These are phyloP conservation scores for Zygoascus sp. DNA, from an alignment of 1,139 yeast genomes.

Conservation along the genomic window DNA sequence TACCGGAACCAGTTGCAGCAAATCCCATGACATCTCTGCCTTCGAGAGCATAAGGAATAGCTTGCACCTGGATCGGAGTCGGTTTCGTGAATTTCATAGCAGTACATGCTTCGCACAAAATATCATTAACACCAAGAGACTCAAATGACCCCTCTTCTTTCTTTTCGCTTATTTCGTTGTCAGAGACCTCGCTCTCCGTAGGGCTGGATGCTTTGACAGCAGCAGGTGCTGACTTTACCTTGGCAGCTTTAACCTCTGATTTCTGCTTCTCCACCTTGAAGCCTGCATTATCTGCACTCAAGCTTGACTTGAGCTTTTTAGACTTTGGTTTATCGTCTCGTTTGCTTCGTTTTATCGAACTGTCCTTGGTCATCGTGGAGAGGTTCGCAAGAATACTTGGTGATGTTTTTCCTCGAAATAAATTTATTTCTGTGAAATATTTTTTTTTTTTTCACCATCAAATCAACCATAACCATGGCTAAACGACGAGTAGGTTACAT, in stretches of 20 bases:
- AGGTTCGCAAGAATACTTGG: background rate
- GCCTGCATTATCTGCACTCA: too few species aligned
- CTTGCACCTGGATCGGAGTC: conserved; percentile 87
- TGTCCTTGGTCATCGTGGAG: conserved; percentile 5
- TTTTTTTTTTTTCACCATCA: conserved; percentile 6
- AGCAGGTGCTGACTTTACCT: too few species aligned
- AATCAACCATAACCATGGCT: conserved; percentile 41
- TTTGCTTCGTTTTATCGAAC: background rate
- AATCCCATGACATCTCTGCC: conserved; percentile 97
- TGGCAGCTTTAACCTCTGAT: too few species aligned
- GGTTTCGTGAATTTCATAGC: conserved; percentile 80
- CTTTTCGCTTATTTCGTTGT: background rate
- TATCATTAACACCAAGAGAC: conserved; percentile 62
- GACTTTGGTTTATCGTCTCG: background rate
- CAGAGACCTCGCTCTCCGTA: background rate
- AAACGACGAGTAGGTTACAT: conserved; percentile 43
- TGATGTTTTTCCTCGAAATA: background rate
- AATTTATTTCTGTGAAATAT: conserved; percentile 1
- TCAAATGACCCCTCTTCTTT: background rate
- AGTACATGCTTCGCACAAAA: conserved; percentile 68
- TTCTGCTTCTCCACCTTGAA: too few species aligned
- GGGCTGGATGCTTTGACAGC: too few species aligned
- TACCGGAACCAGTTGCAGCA: conserved; percentile 99
- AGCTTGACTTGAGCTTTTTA: background rate
- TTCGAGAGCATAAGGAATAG: conserved; percentile 86